A percentile compares a stretch with the other conserved stretches of the same genome.
Evolutionary conservation across 331 rosid species (phyloP).

Genomic region (Erythrophleum ivorense): DNA sequence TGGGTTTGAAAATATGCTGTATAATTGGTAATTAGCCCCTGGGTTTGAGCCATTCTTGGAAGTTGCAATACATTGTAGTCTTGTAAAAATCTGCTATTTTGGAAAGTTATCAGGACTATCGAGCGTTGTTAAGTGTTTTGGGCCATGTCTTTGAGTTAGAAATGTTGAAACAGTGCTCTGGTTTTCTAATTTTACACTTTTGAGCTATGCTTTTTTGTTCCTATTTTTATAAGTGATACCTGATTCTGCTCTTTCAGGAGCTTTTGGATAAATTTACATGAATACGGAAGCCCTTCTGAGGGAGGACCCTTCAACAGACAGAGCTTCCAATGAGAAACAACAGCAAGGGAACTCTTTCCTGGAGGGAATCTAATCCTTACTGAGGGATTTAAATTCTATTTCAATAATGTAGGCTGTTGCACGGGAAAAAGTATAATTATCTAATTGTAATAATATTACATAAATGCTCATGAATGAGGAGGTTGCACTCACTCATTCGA

Average conservation of each 20-base stretch:
- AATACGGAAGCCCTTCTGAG: not conserved
- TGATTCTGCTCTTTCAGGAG: conserved; percentile 1
- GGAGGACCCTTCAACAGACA: not conserved
- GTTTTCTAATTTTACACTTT: not conserved
- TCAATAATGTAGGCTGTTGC: not conserved
- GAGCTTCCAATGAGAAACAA: not conserved
- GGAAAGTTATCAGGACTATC: not conserved
- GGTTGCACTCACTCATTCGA: conserved; percentile 40
- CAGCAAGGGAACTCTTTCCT: not conserved
- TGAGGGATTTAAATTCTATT: not conserved
- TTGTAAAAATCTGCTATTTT: not conserved
- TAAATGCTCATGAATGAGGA: conserved; percentile 56
- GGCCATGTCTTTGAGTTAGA: not conserved
- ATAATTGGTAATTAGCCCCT: not conserved
- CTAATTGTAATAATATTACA: not conserved
- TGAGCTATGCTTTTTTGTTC: not conserved
- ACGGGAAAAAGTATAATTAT: not conserved
- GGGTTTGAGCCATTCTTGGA: no score
- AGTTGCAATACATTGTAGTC: not conserved
- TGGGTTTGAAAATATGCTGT: not conserved
- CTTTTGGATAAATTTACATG: not conserved
- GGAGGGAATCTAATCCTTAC: not conserved
- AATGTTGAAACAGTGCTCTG: not conserved
- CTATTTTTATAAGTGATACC: not conserved
- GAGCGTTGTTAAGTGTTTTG: not conserved